Percentiles rank a stretch among this genome's conserved stretches.
phyloP scores from a whole-genome alignment of 140 eudicot genomes.

The Oenanthe javanica region DNA sequence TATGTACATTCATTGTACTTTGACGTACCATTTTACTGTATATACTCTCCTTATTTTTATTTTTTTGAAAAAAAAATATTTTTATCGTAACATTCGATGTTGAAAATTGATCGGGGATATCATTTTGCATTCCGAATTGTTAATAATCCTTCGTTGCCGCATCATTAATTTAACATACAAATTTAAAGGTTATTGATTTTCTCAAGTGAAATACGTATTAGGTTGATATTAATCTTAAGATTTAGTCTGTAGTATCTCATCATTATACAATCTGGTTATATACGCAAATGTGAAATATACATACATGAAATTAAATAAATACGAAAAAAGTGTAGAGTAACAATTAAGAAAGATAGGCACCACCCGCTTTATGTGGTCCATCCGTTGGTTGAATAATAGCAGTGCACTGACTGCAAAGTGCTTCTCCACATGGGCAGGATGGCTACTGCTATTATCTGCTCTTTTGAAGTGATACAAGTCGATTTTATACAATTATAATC shows the following conservation, averaged over 20 bases:
- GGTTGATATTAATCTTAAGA: background rate
- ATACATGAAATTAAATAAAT: background rate
- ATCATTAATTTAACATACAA: too few relatives aligned
- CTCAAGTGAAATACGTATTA: too few relatives aligned
- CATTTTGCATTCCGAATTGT: too few relatives aligned
- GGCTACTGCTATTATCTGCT: slow-evolving; percentile 12
- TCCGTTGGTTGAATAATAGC: slow-evolving; percentile 10
- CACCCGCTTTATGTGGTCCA: slow-evolving; percentile 16
- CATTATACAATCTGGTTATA: background rate
- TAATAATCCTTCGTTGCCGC: too few relatives aligned
- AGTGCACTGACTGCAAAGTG: slow-evolving; percentile 22
- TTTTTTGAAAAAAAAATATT: background rate
- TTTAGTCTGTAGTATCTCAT: too few relatives aligned
- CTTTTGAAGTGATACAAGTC: background rate
- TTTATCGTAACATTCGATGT: too few relatives aligned
- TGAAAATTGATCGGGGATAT: too few relatives aligned
- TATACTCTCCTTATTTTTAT: background rate
- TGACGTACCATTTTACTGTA: slow-evolving; percentile 45
- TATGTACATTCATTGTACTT: slow-evolving; percentile 71
- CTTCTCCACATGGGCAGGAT: slow-evolving; percentile 21
- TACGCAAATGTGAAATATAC: background rate
- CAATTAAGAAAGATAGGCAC: background rate
- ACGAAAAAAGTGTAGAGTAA: background rate
- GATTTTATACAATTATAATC: background rate
- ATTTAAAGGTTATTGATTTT: too few relatives aligned